Base-by-base conservation (phyloP, 768 basidiomycete genomes). In the Trametes maxima region DNA sequence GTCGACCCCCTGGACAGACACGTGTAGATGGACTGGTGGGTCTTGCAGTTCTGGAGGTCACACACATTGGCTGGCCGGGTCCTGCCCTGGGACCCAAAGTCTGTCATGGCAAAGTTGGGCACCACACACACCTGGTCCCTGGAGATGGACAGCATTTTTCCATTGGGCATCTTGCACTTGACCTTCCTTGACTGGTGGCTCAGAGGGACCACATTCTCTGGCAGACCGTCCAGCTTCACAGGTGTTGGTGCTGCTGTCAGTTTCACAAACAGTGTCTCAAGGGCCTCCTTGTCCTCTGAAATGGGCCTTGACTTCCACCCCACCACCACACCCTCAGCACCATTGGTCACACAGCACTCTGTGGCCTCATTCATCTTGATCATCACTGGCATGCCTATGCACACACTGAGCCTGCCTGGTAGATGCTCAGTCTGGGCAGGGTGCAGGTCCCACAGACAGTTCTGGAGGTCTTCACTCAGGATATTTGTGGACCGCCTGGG, bases 81-180 rank as follows among this genome's bases (percentile, higher is more conserved):
- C 11, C 61, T 25, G 1, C 70, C 70, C 54, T 71, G 69, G 21
- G 62, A 65, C 12, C 16, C 24, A 55, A 62, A 71, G 52, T 71
- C 69, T 48, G 69, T 71, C 70, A 71, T 71, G 12, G 67, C 67
- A 60, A 71, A 71, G 39, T 68, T 68, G 3, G 67, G 67, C 1
- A 68, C 8, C 1, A 68, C 39, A 19, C 42, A 60, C 1, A 67
- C 63, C 54, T 70, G 68, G 10, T 49, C 22, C 14, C 69, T 13
- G 5, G 11, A 36, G 11, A 69, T 60, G 6, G 40, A 36, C 5
- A 64, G 16, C n/a, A 5, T 42, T 14, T 40, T 57, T 2, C 53
- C 64, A 57, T 64, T 64, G 5, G 62, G 66, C 28, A 67, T 36
- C 16, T 35, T 49, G 45, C 65, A 66, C 22, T 48, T 47, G 14